Evolutionary conservation across 1,284 basidiomycete genomes (phyloP), one percentile per base, ranked within the genome.

Genomic region (Rugosomyces carneus): DNA sequence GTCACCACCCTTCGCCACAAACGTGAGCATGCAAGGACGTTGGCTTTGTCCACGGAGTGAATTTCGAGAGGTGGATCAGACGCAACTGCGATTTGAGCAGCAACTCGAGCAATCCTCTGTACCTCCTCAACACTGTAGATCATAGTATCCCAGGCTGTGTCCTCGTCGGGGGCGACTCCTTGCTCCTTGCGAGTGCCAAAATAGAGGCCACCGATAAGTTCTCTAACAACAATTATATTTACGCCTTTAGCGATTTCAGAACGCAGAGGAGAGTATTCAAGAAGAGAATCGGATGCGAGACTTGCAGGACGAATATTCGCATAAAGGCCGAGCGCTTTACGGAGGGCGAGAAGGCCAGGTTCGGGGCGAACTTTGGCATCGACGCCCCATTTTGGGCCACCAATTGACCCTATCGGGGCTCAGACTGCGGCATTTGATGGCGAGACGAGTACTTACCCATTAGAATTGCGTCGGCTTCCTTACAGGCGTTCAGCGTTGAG

Each of bases 351-450:
- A 19, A 99, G 78, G 48, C 95, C 95, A 56, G 86, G 83, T 68
- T 99, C 96, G n/a, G 96, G 96, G 49, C 96, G 85, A 44, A 98
- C 82, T 64, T 89, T 87, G 54, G 85, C 84, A 45, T 84, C 77
- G 1, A 93, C 86, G 36, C 93, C 94, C 96, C 96, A 99, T 69
- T 98, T 98, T 27, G 96, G 96, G 15, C 95, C 96, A 52, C 95
- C 96, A 54, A 99, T 91, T 19, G 95, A 87, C 54, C 93, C 94
- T 93, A 16, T 31, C 19, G 19, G 31, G 24, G 40, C 42, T 52
- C 10, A 45, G n/a, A 34, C 5, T 34, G 10, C 13, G 27, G 27
- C 10, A 4, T 29, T 13, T 10, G 13, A 3, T 15, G 11, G 1
- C 2, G 16, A 36, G 9, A 6, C 34, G 8, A n/a, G 18, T 29